phyloP scores from a whole-genome alignment of 192 early-diverging fungal genomes.

The Backusella macrospora region DNA sequence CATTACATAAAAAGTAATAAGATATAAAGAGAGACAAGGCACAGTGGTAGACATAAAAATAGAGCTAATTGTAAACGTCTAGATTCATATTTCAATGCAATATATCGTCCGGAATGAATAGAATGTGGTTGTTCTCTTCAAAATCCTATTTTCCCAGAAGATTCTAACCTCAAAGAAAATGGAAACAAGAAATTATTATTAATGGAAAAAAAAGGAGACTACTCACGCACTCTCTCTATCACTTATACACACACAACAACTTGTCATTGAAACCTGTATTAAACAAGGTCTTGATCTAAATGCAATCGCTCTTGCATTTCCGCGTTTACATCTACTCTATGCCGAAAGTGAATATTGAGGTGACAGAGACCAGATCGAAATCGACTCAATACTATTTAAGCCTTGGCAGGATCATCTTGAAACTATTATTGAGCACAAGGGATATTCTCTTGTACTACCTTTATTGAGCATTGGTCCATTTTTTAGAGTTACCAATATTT shows the following conservation, averaged over 20 bases:
- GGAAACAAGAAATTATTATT: too few species aligned
- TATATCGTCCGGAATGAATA: too few species aligned
- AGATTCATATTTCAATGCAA: too few species aligned
- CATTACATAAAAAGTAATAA: too few species aligned
- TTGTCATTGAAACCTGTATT: background rate
- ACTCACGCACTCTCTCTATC: too few species aligned
- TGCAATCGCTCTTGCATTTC: background rate
- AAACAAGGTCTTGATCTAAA: background rate
- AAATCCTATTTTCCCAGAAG: too few species aligned
- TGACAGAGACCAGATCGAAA: background rate
- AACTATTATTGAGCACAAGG: background rate
- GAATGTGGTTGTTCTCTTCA: too few species aligned
- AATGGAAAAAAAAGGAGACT: too few species aligned
- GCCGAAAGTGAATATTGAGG: background rate
- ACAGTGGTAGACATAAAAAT: too few species aligned
- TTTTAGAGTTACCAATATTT: background rate
- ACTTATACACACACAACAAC: background rate
- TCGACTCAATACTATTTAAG: background rate
- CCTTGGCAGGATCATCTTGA: background rate
- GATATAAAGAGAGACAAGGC: too few species aligned
- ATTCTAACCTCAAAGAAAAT: too few species aligned
- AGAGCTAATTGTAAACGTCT: too few species aligned
- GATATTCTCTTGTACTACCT: background rate
- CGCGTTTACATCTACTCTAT: background rate
- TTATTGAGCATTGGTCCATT: background rate